Conservation (phyloP, 441 rosid species). For the Bruguiera hainesii region DNA sequence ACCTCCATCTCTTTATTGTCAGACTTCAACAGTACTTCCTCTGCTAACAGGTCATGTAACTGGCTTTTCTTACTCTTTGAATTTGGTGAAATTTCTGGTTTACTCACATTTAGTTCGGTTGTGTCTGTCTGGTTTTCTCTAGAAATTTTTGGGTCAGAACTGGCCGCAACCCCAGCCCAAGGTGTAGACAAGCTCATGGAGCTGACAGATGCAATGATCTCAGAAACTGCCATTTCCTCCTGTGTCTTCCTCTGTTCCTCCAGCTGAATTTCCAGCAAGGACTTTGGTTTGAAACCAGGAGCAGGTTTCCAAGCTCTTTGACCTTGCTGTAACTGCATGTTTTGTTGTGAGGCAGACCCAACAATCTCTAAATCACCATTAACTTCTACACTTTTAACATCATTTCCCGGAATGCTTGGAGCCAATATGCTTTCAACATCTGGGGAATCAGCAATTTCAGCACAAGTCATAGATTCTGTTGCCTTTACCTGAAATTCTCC, state of each 20-base stretch:
- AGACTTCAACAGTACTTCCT: constrained; percentile 61
- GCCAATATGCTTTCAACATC: constrained; percentile 26
- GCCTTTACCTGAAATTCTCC: constrained; percentile 26
- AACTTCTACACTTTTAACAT: constrained; percentile 28
- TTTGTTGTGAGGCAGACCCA: constrained; percentile 33
- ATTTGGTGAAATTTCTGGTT: constrained; percentile 43
- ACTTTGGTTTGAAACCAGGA: constrained; percentile 94
- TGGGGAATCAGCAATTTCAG: constrained; percentile 34
- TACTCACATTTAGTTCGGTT: constrained; percentile 35
- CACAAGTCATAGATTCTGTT: constrained; percentile 29
- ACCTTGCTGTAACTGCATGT: constrained; percentile 34
- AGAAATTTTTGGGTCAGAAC: constrained; percentile 47
- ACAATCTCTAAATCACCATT: constrained; percentile 30
- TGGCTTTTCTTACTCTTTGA: constrained; percentile 60
- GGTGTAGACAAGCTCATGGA: constrained; percentile 49
- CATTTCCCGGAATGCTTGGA: constrained; percentile 26
- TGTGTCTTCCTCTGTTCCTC: constrained; percentile 87
- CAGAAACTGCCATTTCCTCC: constrained; percentile 57
- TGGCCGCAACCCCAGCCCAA: constrained; percentile 73
- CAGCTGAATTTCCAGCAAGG: constrained; percentile 91
- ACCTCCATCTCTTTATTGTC: constrained; percentile 45
- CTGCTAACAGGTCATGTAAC: constrained; percentile 65
- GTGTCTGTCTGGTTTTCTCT: constrained; percentile 47
- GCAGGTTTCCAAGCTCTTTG: constrained; percentile 98
- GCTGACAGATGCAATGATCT: constrained; percentile 37